These are phyloP conservation scores for Candida sphagnicola DNA, from an alignment of 805 yeast species.

Conservation along the genomic window DNA sequence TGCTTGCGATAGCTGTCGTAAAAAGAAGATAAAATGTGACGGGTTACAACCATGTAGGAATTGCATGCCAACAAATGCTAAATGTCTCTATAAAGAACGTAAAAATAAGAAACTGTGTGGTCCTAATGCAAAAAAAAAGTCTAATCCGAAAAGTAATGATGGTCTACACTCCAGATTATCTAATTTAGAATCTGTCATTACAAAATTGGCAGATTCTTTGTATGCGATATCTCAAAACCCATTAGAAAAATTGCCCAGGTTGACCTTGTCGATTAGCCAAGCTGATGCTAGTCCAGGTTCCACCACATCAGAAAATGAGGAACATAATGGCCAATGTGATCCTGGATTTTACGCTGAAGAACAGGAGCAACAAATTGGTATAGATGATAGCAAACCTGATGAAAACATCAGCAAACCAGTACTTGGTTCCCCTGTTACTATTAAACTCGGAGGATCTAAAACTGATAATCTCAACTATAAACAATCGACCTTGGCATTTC, in stretches of 20 bases:
- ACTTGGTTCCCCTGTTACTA: background rate
- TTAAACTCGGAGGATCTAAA: background rate
- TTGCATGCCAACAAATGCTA: conserved; percentile 16
- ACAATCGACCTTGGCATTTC: background rate
- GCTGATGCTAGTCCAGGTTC: conserved; percentile 1
- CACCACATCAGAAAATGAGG: conserved; percentile 7
- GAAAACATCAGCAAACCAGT: no score
- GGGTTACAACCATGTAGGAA: conserved; percentile 28
- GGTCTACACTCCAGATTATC: conserved; percentile 17
- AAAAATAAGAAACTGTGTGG: conserved; percentile 7
- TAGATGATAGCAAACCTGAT: no score
- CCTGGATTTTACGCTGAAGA: no score
- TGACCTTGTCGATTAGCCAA: background rate
- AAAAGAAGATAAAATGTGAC: conserved; percentile 30
- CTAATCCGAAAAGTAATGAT: conserved; percentile 7
- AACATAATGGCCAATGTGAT: conserved; percentile 10
- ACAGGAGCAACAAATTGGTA: no score
- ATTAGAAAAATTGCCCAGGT: background rate
- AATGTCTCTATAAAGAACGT: conserved; percentile 23
- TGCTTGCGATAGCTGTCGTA: conserved; percentile 31
- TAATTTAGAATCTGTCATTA: conserved; percentile 18
- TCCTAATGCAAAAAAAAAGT: conserved; percentile 4
- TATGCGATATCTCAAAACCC: background rate
- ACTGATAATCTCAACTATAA: background rate
- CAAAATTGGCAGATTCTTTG: conserved; percentile 9